These are phyloP conservation scores for Mycena pura DNA, from an alignment of 768 basidiomycete genomes.

Conservation along the genomic window DNA sequence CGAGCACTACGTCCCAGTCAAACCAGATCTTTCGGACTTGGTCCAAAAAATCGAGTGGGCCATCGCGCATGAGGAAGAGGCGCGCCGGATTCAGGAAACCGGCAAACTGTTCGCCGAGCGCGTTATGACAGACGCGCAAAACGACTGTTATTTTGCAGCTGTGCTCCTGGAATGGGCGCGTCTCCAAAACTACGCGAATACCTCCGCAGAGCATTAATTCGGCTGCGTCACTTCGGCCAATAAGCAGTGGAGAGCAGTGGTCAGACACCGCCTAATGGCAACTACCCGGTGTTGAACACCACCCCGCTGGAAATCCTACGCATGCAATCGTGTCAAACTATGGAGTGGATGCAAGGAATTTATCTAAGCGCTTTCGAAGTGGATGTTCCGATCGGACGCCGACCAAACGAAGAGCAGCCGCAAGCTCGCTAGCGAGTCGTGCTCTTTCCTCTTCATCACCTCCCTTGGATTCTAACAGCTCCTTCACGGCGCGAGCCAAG, in stretches of 20 bases:
- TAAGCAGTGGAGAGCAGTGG: no score
- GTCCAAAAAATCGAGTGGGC: slow-evolving; percentile 19
- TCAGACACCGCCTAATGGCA: no score
- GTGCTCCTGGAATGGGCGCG: slow-evolving; percentile 23
- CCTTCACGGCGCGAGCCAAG: slow-evolving; percentile 71
- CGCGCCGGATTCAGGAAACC: slow-evolving; percentile 17
- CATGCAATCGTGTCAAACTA: slow-evolving; percentile 12
- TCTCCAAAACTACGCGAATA: slow-evolving; percentile 3
- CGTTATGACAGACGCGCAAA: slow-evolving; percentile 19
- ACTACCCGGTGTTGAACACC: no score
- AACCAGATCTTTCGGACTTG: slow-evolving; percentile 13
- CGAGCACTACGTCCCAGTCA: slow-evolving; percentile 14
- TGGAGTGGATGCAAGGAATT: slow-evolving; percentile 46
- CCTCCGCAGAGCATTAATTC: no score
- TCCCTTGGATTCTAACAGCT: slow-evolving; percentile 61
- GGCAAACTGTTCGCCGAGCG: slow-evolving; percentile 19
- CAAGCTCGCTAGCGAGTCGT: slow-evolving; percentile 56
- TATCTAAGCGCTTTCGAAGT: slow-evolving; percentile 73
- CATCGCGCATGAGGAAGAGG: slow-evolving; percentile 16
- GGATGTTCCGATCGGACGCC: slow-evolving; percentile 71
- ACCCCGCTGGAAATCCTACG: neutral
- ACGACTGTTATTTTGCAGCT: slow-evolving; percentile 16
- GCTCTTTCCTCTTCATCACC: slow-evolving; percentile 54
- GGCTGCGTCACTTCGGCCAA: no score
- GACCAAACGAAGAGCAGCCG: slow-evolving; percentile 53